A percentile compares a stretch with the other conserved stretches of the same genome.
Conservation (phyloP, 768 basidiomycete genomes). For the Dentipellis sp. region DNA sequence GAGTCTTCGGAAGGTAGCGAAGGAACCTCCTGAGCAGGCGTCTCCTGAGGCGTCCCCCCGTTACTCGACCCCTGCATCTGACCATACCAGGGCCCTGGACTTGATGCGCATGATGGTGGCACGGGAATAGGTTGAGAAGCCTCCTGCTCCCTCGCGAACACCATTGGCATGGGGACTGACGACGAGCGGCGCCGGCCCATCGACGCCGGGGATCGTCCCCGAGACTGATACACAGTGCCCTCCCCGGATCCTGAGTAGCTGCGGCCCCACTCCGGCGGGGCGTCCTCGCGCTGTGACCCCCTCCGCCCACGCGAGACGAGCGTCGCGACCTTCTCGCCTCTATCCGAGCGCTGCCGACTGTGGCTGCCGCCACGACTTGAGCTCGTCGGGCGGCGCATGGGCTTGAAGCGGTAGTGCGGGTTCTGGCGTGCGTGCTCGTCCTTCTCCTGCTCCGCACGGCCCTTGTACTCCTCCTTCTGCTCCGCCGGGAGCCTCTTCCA, state of each 20-base stretch:
- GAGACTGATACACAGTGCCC: background rate
- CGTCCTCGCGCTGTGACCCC: background rate
- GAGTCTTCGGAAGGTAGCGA: too few species aligned
- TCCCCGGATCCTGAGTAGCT: background rate
- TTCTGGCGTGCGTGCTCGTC: conserved; percentile 46
- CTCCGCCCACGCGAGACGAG: background rate
- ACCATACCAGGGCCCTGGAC: conserved; percentile 3
- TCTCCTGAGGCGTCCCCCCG: background rate
- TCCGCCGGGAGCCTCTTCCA: conserved; percentile 52
- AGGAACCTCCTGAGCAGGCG: background rate
- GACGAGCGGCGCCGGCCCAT: conserved; percentile 8
- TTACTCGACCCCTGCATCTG: background rate
- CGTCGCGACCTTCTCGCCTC: background rate
- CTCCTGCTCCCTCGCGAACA: background rate
- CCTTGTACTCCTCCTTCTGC: conserved; percentile 41
- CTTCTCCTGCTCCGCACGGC: conserved; percentile 46
- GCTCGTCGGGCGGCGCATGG: conserved; percentile 21
- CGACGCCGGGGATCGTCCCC: background rate
- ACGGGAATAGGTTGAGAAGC: conserved; percentile 1
- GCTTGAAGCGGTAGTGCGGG: conserved; percentile 58
- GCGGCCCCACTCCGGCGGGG: background rate
- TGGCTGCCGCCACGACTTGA: background rate
- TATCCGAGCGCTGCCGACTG: conserved; percentile 9
- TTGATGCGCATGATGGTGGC: conserved; percentile 8
- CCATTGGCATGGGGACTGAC: conserved; percentile 12